Evolutionary conservation across 2,329 filamentous ascomycete genomes (phyloP).

Genomic region (Fusarium protoensiforme): DNA sequence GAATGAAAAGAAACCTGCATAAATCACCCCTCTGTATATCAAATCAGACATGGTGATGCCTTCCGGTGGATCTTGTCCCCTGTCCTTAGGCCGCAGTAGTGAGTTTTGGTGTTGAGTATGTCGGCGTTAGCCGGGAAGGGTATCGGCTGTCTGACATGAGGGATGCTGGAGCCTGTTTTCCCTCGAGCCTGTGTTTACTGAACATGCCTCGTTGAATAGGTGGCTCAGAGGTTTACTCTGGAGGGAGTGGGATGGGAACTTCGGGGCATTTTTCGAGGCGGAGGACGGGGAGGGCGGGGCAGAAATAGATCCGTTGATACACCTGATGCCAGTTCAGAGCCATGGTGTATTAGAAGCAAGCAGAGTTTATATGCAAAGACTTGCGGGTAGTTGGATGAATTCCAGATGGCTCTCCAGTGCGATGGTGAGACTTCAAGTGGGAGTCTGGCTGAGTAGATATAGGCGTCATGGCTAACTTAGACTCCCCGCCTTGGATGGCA

Average conservation of each 20-base stretch:
- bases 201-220: not conserved
- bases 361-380: not conserved
- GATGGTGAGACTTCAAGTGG: not conserved
- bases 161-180: not conserved
- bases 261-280: slow-evolving; percentile 3
- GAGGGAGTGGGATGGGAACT: not conserved
- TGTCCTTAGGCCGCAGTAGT: not conserved
- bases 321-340: not conserved
- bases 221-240: not conserved
- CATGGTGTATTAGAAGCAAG: not conserved
- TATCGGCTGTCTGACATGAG: not conserved
- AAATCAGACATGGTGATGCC: not conserved
- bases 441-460: not conserved
- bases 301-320: not conserved
- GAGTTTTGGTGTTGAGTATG: not conserved
- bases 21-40: not conserved
- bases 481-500: not conserved
- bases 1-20: not conserved
- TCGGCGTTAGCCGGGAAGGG: not conserved
- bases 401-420: not conserved
- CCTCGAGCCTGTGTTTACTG: not conserved
- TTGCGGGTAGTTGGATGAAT: not conserved
- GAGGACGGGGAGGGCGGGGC: not conserved
- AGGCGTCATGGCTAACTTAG: not conserved
- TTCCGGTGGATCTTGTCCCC: not conserved